phyloP scores from a whole-genome alignment of 139 green algal genomes.

The Zygnema cylindricum region DNA sequence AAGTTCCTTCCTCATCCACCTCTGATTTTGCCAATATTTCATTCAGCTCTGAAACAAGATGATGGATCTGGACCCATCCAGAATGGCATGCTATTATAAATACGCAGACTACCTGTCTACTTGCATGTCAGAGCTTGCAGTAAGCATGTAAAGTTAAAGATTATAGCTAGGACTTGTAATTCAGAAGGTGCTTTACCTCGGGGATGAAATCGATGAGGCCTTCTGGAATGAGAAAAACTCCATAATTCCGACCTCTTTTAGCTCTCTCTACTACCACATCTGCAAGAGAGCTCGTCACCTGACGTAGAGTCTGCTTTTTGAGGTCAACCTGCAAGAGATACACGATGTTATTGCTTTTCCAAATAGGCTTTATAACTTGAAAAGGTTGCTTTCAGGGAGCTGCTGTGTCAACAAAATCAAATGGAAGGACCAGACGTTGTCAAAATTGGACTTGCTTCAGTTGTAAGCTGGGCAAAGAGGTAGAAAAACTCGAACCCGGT shows the following conservation, averaged over 20 bases:
- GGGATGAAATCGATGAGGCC: slow-evolving; percentile 73
- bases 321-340: slow-evolving; percentile 35
- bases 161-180: too few species aligned
- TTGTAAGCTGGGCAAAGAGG: too few species aligned
- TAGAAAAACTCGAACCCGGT: too few species aligned
- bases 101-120: too few species aligned
- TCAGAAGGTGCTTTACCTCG: slow-evolving; percentile 54
- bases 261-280: slow-evolving; percentile 68
- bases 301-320: slow-evolving; percentile 56
- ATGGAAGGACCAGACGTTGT: too few species aligned
- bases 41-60: slow-evolving; percentile 63
- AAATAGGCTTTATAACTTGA: too few species aligned
- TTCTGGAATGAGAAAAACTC: slow-evolving; percentile 76
- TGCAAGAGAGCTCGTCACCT: slow-evolving; percentile 63
- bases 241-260: slow-evolving; percentile 64
- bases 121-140: too few species aligned
- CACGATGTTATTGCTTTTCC: background rate
- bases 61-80: slow-evolving; percentile 41
- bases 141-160: too few species aligned
- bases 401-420: too few species aligned
- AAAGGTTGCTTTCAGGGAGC: too few species aligned
- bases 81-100: too few species aligned
- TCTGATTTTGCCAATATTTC: slow-evolving; percentile 49
- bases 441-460: too few species aligned
- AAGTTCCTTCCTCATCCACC: slow-evolving; percentile 51